A percentile compares a stretch with the other conserved stretches of the same genome.
Evolutionary conservation across 768 basidiomycete species (phyloP).

Genomic region (Termitomyces bulborhizus): DNA sequence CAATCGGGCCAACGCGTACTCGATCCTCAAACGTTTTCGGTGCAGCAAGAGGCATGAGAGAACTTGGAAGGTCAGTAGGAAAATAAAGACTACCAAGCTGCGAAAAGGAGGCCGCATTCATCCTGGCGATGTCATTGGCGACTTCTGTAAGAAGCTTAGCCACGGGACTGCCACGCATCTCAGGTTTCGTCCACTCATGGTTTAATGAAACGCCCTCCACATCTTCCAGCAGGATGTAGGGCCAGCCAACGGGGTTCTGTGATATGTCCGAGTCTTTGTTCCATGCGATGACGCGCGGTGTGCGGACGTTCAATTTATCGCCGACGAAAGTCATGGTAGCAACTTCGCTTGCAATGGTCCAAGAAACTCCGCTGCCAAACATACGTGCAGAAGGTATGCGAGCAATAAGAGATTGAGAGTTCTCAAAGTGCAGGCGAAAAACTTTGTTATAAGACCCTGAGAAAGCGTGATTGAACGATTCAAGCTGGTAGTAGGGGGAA

Average conservation of each 20-base stretch:
- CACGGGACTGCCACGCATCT: not conserved
- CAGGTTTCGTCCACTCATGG: not conserved
- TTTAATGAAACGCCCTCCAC: not conserved
- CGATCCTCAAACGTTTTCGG: not conserved
- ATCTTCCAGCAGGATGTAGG: not conserved
- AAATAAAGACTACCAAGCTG: not conserved
- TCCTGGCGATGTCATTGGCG: not conserved
- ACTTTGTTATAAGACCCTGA: not conserved
- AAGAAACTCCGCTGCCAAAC: not conserved
- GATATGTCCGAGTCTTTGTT: not conserved
- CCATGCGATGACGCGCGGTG: no score
- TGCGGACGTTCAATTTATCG: no score
- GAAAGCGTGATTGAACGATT: no score
- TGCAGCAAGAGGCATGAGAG: no score
- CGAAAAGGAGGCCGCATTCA: not conserved
- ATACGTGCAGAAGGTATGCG: not conserved
- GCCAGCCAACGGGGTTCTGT: not conserved
- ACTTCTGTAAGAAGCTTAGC: not conserved
- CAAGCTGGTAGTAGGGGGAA: not conserved
- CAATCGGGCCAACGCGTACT: not conserved
- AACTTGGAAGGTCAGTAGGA: no score
- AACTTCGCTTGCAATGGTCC: not conserved
- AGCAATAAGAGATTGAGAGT: not conserved
- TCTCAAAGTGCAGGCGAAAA: not conserved
- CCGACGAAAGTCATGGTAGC: not conserved